Evolutionary conservation across 345 rosid genomes (phyloP), one percentile per base, ranked within the genome.

Genomic region (Linum usitatissimum): DNA sequence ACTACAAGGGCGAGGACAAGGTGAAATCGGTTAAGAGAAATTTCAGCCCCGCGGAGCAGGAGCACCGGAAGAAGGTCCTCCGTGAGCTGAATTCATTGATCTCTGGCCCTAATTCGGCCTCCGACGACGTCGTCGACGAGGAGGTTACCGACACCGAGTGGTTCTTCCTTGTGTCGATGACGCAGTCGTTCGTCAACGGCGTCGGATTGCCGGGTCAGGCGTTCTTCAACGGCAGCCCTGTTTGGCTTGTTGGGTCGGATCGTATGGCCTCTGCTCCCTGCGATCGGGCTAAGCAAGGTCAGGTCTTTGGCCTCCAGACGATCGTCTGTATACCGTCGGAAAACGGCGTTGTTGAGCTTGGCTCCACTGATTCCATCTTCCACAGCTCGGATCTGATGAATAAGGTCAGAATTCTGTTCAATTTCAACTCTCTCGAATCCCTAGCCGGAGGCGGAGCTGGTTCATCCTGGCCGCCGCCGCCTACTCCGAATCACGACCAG

Each of bases 91-190:
- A 64, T 31, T 18, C 65, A 57, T 72, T 60, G 60, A 74, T 76
- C 40, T 31, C 8, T 2, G 77, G 51, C 15, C 51, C 86, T 15
- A 36, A 69, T 5, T 28, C 77, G 23, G 20, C 78, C 66, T 3
- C 79, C 51, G 88, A 87, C 40, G 80, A 85, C 23, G 85, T 88
- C 6, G 79, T 84, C 20, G 98, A 89, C 49, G 96, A 92, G 63
- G 96, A 92, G 62, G 96, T 92, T 51, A 82, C 96, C 9, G 98
- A 92, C 59, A 84, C 97, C 0, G 99, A 93, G 74, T 90, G 99
- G 99, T 93, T 93, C 80, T 93, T 87, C 64, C 77, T 93, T 21
- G 79, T 92, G 34, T 89, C 96, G 5, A 92, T 92, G 96, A 92
- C 93, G 12, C 91, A 89, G 59, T 80, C 91, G 14, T 92, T 92